Evolutionary conservation across 1,139 yeast species (phyloP).

Genomic region (Geotrichum australiense): DNA sequence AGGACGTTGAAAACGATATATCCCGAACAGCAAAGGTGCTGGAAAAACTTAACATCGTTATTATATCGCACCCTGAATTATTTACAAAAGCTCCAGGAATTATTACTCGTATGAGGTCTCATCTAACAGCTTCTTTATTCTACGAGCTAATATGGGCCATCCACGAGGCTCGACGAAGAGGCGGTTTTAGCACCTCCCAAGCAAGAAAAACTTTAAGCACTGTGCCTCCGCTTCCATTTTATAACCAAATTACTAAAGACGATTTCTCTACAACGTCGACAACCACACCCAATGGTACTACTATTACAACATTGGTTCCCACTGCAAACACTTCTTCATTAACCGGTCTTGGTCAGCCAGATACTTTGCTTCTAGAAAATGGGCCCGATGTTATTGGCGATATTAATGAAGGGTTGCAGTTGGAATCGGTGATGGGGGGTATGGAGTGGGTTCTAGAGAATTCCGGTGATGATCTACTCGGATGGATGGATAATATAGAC

Average conservation of each 20-base stretch:
- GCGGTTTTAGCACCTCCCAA: conserved; percentile 26
- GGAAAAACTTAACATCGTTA: conserved; percentile 80
- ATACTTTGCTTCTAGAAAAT: conserved; percentile 15
- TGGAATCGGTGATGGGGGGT: conserved; percentile 54
- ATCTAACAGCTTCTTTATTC: conserved; percentile 81
- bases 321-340: conserved; percentile 35
- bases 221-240: conserved; percentile 71
- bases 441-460: conserved; percentile 80
- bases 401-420: conserved; percentile 30
- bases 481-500: conserved; percentile 65
- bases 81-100: conserved; percentile 64
- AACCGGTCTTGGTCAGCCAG: conserved; percentile 18
- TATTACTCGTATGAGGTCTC: conserved; percentile 84
- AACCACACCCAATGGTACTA: conserved; percentile 89
- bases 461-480: conserved; percentile 74
- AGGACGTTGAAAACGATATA: conserved; percentile 81
- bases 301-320: conserved; percentile 82
- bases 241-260: conserved; percentile 83
- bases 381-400: conserved; percentile 18
- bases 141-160: conserved; percentile 93
- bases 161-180: conserved; percentile 82
- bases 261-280: conserved; percentile 80
- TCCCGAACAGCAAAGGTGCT: conserved; percentile 89
- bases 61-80: conserved; percentile 81
- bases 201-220: conserved; percentile 16